Evolutionary conservation across 2,329 filamentous ascomycete genomes (phyloP).

Genomic region (Sporothrix humicola): DNA sequence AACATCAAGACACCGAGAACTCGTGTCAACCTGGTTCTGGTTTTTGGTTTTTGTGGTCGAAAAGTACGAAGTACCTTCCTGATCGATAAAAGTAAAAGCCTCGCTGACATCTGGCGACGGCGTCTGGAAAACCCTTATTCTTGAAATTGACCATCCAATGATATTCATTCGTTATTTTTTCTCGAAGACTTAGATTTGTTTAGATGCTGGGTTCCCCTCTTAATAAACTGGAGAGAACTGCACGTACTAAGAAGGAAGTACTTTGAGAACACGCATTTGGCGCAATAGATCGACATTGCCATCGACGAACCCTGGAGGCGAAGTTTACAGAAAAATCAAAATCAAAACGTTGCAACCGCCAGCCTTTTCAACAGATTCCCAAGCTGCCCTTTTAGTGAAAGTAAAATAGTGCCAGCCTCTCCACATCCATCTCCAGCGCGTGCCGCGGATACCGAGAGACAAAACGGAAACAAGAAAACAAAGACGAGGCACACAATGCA

Average conservation of each 20-base stretch:
- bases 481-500: background rate
- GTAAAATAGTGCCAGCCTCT: too few species aligned
- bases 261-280: background rate
- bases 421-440: background rate
- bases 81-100: background rate
- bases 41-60: background rate
- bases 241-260: background rate
- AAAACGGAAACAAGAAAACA: background rate
- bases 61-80: background rate
- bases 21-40: background rate
- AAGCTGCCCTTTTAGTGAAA: too few species aligned
- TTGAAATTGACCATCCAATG: background rate
- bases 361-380: background rate
- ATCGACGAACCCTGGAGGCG: background rate
- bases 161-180: background rate
- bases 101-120: too few species aligned
- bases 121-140: background rate
- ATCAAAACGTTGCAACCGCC: too few species aligned
- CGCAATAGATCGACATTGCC: background rate
- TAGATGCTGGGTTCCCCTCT: background rate
- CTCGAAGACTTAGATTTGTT: too few species aligned
- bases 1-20: background rate
- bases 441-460: conserved; percentile 14
- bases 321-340: background rate
- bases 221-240: background rate